Base-by-base conservation (phyloP, 2,329 filamentous ascomycete genomes). In the Cadophora sp. region DNA sequence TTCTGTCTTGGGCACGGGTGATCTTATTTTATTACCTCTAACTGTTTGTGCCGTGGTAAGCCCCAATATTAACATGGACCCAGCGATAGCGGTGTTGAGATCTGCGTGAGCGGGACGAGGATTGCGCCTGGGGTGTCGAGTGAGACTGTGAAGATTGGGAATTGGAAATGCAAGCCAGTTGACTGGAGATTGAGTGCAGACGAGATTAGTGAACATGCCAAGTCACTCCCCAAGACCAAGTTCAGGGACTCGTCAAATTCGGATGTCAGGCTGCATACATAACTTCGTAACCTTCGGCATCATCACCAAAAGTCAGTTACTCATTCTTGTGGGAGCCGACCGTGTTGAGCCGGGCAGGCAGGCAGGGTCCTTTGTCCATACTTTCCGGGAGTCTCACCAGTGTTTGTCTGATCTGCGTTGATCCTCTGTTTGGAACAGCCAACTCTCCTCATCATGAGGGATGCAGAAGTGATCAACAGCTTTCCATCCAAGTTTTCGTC, bases 391-490 rank as follows among this genome's bases (percentile, higher is more conserved):
- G 43, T 48, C 43, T 48, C 43, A 48, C 43, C 43, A 48, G 43
- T 48, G 43, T 48, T 48, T 48, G 43, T 43, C 43, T 48, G 43
- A 7, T 22, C 8, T 22, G 43, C 22, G n/a, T 11, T 48, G n/a
- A n/a, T 48, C n/a, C 3, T 19, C 12, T 43, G 40, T 43, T 43
- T 43, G 40, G 14, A 14, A 43, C 40, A 43, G 12, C 12, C 16
- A 43, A 43, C 8, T 43, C 40, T 43, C 40, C 40, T 19, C 40
- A 43, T 3, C 50, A 53, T 19, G 24, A 19, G 29, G 24, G 24
- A 53, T 27, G 24, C 27, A 31, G 51, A 55, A 55, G 27, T 31
- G 51, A 55, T 55, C 27, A 55, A 27, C 51, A 55, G 51, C 51
- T 9, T 51, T 24, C n/a, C 22, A 19, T 19, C 14, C 40, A 43